These are phyloP conservation scores for Brasenia schreberi DNA, from an alignment of 164 flowering plant species.

Conservation along the genomic window DNA sequence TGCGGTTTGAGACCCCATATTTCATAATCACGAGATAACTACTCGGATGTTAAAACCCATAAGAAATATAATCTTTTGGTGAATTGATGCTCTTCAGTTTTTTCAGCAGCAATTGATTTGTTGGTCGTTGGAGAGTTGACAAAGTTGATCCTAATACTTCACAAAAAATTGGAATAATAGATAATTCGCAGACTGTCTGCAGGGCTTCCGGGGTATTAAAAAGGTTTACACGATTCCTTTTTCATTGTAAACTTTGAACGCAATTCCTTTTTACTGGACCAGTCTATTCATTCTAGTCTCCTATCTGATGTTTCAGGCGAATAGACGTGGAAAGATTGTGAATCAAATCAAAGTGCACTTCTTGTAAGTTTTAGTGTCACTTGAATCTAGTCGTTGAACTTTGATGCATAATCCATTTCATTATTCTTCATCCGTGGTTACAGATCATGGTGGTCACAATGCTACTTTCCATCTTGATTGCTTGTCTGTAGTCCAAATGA, in stretches of 20 bases:
- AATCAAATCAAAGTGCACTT: background rate
- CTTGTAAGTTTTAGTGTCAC: background rate
- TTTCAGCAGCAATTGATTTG: too few relatives aligned
- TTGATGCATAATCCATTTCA: background rate
- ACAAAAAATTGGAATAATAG: background rate
- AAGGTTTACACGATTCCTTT: background rate
- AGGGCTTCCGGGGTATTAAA: constrained; percentile 1
- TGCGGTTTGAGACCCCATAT: too few relatives aligned
- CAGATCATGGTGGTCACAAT: constrained; percentile 28
- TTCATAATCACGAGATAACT: too few relatives aligned
- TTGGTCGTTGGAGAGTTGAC: background rate
- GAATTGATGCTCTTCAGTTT: too few relatives aligned
- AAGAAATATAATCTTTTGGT: too few relatives aligned
- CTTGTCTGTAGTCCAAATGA: constrained; percentile 23
- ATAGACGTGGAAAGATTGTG: background rate
- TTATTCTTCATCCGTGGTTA: constrained; percentile 1
- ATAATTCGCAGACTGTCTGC: background rate
- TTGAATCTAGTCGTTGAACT: background rate
- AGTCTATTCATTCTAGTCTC: background rate
- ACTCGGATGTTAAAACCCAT: too few relatives aligned
- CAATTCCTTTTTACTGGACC: background rate
- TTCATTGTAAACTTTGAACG: background rate
- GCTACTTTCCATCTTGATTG: constrained; percentile 28
- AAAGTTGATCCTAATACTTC: background rate
- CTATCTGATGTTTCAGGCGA: background rate